Evolutionary conservation across 2,329 filamentous ascomycete species (phyloP).

Genomic region (Allantophomopsis cytisporea): DNA sequence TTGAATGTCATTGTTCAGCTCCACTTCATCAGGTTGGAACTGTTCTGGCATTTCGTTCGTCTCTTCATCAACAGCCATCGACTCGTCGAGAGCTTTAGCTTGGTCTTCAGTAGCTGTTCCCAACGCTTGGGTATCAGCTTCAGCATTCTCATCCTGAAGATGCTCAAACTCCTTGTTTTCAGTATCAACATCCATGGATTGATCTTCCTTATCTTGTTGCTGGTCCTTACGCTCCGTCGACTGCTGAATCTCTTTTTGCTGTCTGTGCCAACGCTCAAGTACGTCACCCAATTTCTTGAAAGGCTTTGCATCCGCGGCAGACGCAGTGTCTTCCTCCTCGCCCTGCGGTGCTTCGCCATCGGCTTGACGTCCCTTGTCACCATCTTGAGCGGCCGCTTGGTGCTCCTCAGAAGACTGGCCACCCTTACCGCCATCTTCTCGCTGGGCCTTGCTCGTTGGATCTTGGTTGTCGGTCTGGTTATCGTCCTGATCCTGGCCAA

Average conservation of each 20-base stretch:
- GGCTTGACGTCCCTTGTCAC: slow-evolving; percentile 31
- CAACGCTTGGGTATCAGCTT: slow-evolving; percentile 81
- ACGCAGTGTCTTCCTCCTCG: slow-evolving; percentile 20
- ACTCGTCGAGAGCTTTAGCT: slow-evolving; percentile 71
- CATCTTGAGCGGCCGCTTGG: slow-evolving; percentile 49
- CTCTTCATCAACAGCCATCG: slow-evolving; percentile 71
- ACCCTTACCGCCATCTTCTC: slow-evolving; percentile 52
- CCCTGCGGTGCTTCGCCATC: slow-evolving; percentile 24
- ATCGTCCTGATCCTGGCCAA: slow-evolving; percentile 51
- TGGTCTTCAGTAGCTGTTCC: slow-evolving; percentile 83
- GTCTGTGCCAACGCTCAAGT: slow-evolving; percentile 83
- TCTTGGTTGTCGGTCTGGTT: slow-evolving; percentile 49
- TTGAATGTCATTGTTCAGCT: slow-evolving; percentile 31
- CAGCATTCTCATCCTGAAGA: slow-evolving; percentile 67
- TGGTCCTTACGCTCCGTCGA: slow-evolving; percentile 27
- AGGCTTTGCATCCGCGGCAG: slow-evolving; percentile 42
- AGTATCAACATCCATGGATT: slow-evolving; percentile 32
- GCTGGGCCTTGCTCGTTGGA: slow-evolving; percentile 45
- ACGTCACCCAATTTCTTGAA: slow-evolving; percentile 94
- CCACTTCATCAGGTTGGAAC: slow-evolving; percentile 22
- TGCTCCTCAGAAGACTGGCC: slow-evolving; percentile 51
- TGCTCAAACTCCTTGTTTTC: slow-evolving; percentile 90
- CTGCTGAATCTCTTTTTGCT: slow-evolving; percentile 64
- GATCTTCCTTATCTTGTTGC: background rate
- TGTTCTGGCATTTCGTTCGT: slow-evolving; percentile 43